Conservation (phyloP, 208 protist genomes). For the Trypanosomatidae sp. region DNA sequence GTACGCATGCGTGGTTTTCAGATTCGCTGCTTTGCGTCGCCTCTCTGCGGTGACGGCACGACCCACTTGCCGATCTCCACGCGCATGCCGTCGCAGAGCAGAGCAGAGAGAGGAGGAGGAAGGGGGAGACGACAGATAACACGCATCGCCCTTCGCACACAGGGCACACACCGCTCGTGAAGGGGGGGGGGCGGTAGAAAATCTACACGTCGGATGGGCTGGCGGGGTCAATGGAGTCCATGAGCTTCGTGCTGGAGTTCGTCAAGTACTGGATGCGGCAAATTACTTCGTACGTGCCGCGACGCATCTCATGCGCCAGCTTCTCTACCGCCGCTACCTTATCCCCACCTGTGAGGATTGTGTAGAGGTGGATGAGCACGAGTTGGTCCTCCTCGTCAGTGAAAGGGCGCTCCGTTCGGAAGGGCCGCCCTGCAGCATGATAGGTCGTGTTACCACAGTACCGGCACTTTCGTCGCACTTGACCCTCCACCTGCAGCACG, state of each 20-base stretch:
- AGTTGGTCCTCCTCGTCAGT: constrained; percentile 67
- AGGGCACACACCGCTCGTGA: background rate
- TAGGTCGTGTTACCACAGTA: constrained; percentile 61
- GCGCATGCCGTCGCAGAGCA: too few species aligned
- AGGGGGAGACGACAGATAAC: background rate
- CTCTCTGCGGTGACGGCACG: too few species aligned
- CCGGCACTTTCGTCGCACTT: constrained; percentile 27
- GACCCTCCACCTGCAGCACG: background rate
- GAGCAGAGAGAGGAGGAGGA: background rate
- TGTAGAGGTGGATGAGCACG: constrained; percentile 64
- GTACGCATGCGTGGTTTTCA: too few species aligned
- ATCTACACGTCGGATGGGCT: background rate
- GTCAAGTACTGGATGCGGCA: constrained; percentile 73
- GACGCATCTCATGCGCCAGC: constrained; percentile 59
- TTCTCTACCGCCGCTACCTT: constrained; percentile 69
- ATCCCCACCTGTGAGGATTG: constrained; percentile 59
- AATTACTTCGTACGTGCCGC: constrained; percentile 69
- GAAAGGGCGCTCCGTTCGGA: constrained; percentile 44
- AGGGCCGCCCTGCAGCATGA: constrained; percentile 49
- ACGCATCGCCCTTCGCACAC: background rate
- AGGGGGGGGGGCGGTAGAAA: background rate
- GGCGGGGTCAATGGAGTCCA: constrained; percentile 29
- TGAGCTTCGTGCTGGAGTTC: constrained; percentile 67
- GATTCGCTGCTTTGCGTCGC: too few species aligned
- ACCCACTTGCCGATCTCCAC: too few species aligned